Conservation (phyloP, 768 basidiomycete species). For the Amanita polypyramis region DNA sequence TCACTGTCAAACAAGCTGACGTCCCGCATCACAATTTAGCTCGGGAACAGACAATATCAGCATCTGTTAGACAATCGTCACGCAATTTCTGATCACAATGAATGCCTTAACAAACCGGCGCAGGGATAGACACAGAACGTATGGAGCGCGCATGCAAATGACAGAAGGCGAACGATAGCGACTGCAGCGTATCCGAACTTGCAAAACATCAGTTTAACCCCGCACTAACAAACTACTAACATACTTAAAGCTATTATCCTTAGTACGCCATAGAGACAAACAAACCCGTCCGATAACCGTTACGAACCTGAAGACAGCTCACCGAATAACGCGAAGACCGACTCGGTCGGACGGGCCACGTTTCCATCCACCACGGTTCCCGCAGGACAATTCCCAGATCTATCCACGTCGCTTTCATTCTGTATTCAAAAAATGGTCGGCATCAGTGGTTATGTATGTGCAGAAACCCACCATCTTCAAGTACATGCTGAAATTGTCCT, state of each 20-base stretch:
- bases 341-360: slow-evolving; percentile 60
- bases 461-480: slow-evolving; percentile 38
- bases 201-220: neutral
- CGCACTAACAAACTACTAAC: slow-evolving; percentile 8
- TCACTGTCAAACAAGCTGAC: too few relatives aligned
- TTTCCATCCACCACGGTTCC: slow-evolving; percentile 71
- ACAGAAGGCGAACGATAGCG: slow-evolving; percentile 60
- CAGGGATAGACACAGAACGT: slow-evolving; percentile 77
- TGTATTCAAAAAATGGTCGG: slow-evolving; percentile 22
- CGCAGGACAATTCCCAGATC: slow-evolving; percentile 63
- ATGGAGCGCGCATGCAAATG: slow-evolving; percentile 78
- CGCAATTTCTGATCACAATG: neutral
- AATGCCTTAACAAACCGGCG: slow-evolving; percentile 64
- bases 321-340: slow-evolving; percentile 37
- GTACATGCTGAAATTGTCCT: slow-evolving; percentile 37
- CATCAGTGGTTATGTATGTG: slow-evolving; percentile 7
- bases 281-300: neutral
- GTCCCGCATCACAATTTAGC: slow-evolving; percentile 56
- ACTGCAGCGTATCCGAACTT: slow-evolving; percentile 61
- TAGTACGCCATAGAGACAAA: neutral
- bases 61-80: slow-evolving; percentile 37
- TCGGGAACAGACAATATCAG: slow-evolving; percentile 70
- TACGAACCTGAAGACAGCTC: slow-evolving; percentile 12
- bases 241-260: slow-evolving; percentile 51
- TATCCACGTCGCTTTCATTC: slow-evolving; percentile 36